A percentile compares a stretch with the other conserved stretches of the same genome.
These are phyloP conservation scores for Hypoxylon rubiginosum DNA, from an alignment of 2,329 filamentous ascomycete genomes.

Conservation along the genomic window DNA sequence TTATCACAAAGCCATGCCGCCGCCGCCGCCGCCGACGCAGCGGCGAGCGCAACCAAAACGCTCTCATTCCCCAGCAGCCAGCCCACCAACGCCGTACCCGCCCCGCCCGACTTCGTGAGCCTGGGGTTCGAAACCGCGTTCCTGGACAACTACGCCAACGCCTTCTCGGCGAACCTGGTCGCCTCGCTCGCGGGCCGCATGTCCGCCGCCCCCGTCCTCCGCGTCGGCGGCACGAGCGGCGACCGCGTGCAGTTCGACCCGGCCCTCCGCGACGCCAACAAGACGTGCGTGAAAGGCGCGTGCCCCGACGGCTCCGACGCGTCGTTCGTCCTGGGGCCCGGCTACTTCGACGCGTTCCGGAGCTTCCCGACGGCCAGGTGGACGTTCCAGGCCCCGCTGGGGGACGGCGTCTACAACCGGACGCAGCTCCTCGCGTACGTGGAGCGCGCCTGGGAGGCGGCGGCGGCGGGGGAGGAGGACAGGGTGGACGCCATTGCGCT, in stretches of 20 bases:
- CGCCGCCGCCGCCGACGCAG: background rate
- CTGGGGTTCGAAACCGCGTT: conserved; percentile 26
- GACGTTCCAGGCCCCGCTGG: conserved; percentile 24
- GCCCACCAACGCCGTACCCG: conserved; percentile 12
- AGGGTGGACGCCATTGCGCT: conserved; percentile 20
- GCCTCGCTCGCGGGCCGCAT: conserved; percentile 12
- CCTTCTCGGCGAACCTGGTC: conserved; percentile 26
- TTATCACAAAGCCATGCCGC: background rate
- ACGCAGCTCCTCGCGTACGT: conserved; percentile 23
- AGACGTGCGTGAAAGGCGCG: conserved; percentile 12
- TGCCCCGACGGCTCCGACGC: conserved; percentile 22
- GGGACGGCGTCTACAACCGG: conserved; percentile 7
- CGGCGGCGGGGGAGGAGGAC: conserved; percentile 4
- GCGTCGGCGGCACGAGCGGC: conserved; percentile 32
- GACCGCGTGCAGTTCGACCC: conserved; percentile 23
- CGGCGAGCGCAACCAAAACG: conserved; percentile 7
- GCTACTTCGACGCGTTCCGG: conserved; percentile 25
- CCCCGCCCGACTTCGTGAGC: conserved; percentile 27
- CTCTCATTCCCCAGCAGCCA: conserved; percentile 6
- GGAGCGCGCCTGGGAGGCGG: too few species aligned
- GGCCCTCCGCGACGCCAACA: conserved; percentile 9
- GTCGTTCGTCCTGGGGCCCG: conserved; percentile 10
- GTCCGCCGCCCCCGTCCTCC: conserved; percentile 12
- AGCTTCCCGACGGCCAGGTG: conserved; percentile 17
- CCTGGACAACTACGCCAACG: conserved; percentile 23